phyloP scores from a whole-genome alignment of 2,329 filamentous ascomycete species.

The Hortaea sp. region DNA sequence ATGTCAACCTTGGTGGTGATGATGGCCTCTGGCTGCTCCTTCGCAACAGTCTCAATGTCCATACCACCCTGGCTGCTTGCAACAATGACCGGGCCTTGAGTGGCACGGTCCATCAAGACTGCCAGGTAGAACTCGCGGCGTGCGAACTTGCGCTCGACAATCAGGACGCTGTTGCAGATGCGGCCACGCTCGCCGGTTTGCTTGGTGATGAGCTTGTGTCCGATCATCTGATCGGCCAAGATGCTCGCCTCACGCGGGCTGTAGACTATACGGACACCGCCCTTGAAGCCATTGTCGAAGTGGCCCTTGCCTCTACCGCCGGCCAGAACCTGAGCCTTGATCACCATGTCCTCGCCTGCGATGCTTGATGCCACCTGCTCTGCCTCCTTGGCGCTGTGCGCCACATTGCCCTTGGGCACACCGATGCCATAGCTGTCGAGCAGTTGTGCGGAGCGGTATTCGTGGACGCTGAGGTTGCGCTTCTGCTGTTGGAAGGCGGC shows the following conservation, averaged over 20 bases:
- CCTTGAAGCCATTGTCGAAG: constrained; percentile 98
- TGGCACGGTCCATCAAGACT: constrained; percentile 91
- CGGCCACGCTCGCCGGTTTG: constrained; percentile 91
- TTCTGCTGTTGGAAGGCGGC: constrained; percentile 56
- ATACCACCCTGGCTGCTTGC: constrained; percentile 97
- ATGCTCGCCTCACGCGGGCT: constrained; percentile 91
- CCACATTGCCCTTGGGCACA: constrained; percentile 82
- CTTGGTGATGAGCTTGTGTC: constrained; percentile 99
- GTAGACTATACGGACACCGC: constrained; percentile 97
- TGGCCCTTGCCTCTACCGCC: constrained; percentile 95
- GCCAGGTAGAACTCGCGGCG: constrained; percentile 98
- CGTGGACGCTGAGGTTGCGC: constrained; percentile 90
- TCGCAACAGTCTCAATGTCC: constrained; percentile 97
- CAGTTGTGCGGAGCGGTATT: constrained; percentile 92
- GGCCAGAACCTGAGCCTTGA: constrained; percentile 98
- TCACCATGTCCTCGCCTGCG: constrained; percentile 90
- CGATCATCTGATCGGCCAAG: constrained; percentile 99
- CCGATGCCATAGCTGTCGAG: constrained; percentile 86
- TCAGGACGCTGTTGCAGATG: constrained; percentile 95
- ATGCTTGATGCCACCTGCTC: constrained; percentile 85
- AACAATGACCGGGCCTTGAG: constrained; percentile 88
- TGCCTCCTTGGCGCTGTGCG: constrained; percentile 73
- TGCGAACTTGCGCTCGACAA: constrained; percentile 99
- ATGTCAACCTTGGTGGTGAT: constrained; percentile 90
- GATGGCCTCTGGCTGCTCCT: constrained; percentile 94